A percentile compares a stretch with the other conserved stretches of the same genome.
phyloP scores from a whole-genome alignment of 164 flowering plant species.

The Sedum album region DNA sequence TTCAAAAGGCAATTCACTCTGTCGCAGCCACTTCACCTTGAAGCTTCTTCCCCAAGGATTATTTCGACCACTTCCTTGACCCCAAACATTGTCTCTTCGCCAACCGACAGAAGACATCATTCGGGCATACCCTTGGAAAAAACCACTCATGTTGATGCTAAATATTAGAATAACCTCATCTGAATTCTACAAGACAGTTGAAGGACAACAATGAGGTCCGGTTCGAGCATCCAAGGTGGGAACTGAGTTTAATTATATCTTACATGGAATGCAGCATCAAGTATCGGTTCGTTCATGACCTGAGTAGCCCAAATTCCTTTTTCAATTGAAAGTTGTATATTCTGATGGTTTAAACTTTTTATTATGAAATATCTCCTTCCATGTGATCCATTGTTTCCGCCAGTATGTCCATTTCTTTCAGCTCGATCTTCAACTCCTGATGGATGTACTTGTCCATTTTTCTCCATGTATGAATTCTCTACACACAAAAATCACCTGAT shows the following conservation, averaged over 20 bases:
- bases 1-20: conserved; percentile 69
- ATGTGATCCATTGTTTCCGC: conserved; percentile 19
- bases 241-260: conserved; percentile 17
- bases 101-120: conserved; percentile 89
- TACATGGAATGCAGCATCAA: conserved; percentile 86
- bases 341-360: conserved; percentile 80
- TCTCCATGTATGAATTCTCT: background rate
- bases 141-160: conserved; percentile 96
- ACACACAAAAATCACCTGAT: background rate
- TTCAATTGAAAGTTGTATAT: conserved; percentile 67
- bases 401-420: conserved; percentile 14
- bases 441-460: background rate
- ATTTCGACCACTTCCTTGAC: conserved; percentile 49
- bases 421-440: background rate
- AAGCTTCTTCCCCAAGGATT: conserved; percentile 92
- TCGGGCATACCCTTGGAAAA: conserved; percentile 95
- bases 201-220: conserved; percentile 17
- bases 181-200: conserved; percentile 64
- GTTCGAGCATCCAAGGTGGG: background rate
- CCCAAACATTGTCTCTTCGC: conserved; percentile 82
- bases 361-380: conserved; percentile 77
- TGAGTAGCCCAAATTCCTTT: conserved; percentile 96
- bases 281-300: conserved; percentile 86
- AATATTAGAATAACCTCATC: conserved; percentile 75
- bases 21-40: conserved; percentile 73